Conservation (phyloP, 1,139 yeast species). For the Zygosaccharomyces pseudobailii region DNA sequence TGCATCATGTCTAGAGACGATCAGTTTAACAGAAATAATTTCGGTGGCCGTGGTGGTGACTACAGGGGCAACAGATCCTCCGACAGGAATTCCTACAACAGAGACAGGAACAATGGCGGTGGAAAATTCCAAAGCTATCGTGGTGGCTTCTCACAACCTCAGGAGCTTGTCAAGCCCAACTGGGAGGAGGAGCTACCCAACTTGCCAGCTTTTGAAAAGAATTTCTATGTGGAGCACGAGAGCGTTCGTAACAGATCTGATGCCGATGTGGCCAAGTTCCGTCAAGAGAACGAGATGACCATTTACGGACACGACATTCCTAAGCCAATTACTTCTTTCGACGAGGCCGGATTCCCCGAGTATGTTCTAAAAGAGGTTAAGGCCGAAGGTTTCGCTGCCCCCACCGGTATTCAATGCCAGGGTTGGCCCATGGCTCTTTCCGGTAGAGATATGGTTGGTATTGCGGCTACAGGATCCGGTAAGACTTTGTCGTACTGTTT, state of each 20-base stretch:
- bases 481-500: constrained; percentile 94
- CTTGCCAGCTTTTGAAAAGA: constrained; percentile 89
- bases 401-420: constrained; percentile 96
- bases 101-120: constrained; percentile 31
- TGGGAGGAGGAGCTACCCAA: constrained; percentile 62
- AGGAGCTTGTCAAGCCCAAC: constrained; percentile 59
- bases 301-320: constrained; percentile 82
- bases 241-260: constrained; percentile 70
- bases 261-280: constrained; percentile 65
- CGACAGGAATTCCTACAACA: constrained; percentile 38
- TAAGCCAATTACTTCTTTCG: constrained; percentile 86
- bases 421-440: constrained; percentile 99
- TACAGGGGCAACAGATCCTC: constrained; percentile 39
- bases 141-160: constrained; percentile 21
- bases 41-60: constrained; percentile 37
- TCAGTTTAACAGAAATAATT: constrained; percentile 33
- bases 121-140: constrained; percentile 31
- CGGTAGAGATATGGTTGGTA: constrained; percentile 98
- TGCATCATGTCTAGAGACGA: constrained; percentile 28
- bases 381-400: constrained; percentile 87
- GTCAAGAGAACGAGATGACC: constrained; percentile 83
- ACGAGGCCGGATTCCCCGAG: constrained; percentile 96
- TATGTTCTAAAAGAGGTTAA: constrained; percentile 86
- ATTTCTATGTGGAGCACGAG: constrained; percentile 85
- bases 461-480: constrained; percentile 98